Conservation (phyloP, 2,329 filamentous ascomycete species). For the Microthyrium microscopicum region DNA sequence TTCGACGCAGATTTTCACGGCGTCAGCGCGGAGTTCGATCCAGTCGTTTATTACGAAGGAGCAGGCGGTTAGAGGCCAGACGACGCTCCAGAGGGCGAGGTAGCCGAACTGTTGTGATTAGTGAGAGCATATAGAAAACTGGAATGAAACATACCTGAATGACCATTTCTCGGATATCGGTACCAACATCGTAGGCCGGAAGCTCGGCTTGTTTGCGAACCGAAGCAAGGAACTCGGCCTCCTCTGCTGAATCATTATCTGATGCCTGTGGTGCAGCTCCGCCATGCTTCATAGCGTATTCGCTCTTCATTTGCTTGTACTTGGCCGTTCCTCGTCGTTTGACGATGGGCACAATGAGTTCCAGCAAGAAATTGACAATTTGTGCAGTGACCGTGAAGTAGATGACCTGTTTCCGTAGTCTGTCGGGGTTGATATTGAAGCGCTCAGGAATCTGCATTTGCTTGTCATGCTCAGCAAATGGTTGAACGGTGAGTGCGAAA, state of each 20-base stretch:
- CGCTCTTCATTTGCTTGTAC: conserved; percentile 56
- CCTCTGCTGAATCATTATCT: conserved; percentile 53
- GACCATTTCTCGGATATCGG: conserved; percentile 86
- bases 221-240: conserved; percentile 61
- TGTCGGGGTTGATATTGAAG: conserved; percentile 69
- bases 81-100: conserved; percentile 74
- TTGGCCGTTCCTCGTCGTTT: conserved; percentile 67
- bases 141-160: conserved; percentile 46
- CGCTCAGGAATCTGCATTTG: conserved; percentile 40
- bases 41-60: conserved; percentile 93
- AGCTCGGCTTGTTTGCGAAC: conserved; percentile 73
- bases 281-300: conserved; percentile 39
- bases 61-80: conserved; percentile 84
- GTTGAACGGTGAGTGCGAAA: conserved; percentile 57
- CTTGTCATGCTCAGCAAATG: conserved; percentile 60
- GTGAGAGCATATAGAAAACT: neutral
- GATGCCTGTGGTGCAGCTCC: conserved; percentile 31
- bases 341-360: conserved; percentile 68
- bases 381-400: conserved; percentile 94
- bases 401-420: conserved; percentile 80
- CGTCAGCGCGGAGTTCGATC: conserved; percentile 84
- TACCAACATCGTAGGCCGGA: conserved; percentile 72
- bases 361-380: conserved; percentile 70
- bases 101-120: conserved; percentile 49
- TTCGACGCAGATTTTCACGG: conserved; percentile 81